phyloP scores from a whole-genome alignment of 2,329 filamentous ascomycete genomes.

The Microsporum audouinii region DNA sequence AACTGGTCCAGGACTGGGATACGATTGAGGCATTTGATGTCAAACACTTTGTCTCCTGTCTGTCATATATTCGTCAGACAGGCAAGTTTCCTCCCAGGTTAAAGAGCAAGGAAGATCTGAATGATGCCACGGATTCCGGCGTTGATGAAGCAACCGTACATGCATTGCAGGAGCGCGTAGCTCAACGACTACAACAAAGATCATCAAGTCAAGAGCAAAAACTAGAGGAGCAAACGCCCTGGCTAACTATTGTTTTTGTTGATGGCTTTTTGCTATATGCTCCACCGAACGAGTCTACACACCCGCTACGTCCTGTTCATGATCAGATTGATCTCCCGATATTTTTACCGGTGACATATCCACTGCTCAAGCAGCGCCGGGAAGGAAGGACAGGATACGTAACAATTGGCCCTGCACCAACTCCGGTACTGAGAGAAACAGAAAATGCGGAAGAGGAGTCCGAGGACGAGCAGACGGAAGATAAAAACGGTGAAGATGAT shows the following conservation, averaged over 20 bases:
- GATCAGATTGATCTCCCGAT: constrained; percentile 57
- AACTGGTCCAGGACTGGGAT: constrained; percentile 76
- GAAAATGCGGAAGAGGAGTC: background rate
- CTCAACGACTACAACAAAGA: constrained; percentile 13
- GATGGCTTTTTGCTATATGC: constrained; percentile 84
- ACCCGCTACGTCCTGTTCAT: constrained; percentile 23
- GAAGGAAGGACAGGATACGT: constrained; percentile 37
- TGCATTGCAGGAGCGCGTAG: constrained; percentile 19
- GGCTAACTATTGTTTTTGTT: constrained; percentile 52
- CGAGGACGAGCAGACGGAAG: constrained; percentile 5
- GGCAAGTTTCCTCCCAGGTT: constrained; percentile 44
- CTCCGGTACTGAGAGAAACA: constrained; percentile 9
- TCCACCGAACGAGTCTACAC: constrained; percentile 22
- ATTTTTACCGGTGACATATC: constrained; percentile 61
- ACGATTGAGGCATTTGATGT: constrained; percentile 70
- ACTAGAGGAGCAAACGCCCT: background rate
- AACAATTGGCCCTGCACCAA: constrained; percentile 33
- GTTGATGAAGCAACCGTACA: constrained; percentile 22
- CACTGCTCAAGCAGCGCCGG: constrained; percentile 30
- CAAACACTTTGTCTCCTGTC: constrained; percentile 51
- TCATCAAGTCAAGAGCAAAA: background rate
- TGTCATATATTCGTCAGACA: constrained; percentile 58
- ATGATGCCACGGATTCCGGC: constrained; percentile 38
- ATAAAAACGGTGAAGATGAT: constrained; percentile 21
- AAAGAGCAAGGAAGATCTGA: constrained; percentile 48